phyloP scores from a whole-genome alignment of 1,284 basidiomycete species.

The Pyrrhoderma lamaoense region DNA sequence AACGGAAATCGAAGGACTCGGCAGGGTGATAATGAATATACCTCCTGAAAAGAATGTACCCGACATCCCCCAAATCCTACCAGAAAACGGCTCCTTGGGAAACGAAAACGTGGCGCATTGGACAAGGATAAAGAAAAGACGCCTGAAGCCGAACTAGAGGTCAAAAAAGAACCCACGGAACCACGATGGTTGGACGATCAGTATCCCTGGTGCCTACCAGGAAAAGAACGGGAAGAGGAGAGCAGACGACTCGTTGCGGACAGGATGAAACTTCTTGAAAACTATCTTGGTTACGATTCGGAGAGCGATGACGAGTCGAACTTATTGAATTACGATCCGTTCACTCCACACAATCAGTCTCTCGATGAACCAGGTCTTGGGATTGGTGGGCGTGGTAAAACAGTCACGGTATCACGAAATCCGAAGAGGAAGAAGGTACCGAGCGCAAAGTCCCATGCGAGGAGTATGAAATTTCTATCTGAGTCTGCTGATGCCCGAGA shows the following conservation, averaged over 20 bases:
- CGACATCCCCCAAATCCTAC: constrained; percentile 21
- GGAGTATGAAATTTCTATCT: constrained; percentile 39
- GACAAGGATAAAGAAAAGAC: neutral
- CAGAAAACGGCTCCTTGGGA: constrained; percentile 30
- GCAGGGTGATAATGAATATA: constrained; percentile 55
- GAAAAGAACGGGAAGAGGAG: constrained; percentile 43
- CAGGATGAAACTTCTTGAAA: constrained; percentile 31
- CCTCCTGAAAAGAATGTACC: constrained; percentile 23
- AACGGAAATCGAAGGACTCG: constrained; percentile 57
- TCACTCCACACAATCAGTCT: constrained; percentile 7
- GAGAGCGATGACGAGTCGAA: constrained; percentile 30
- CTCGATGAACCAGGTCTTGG: constrained; percentile 30
- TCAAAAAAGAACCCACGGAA: constrained; percentile 23
- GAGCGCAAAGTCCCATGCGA: constrained; percentile 1
- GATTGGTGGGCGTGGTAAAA: constrained; percentile 48
- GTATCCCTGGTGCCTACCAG: constrained; percentile 66
- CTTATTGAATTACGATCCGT: neutral
- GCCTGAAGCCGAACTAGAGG: constrained; percentile 17
- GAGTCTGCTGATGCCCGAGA: constrained; percentile 68
- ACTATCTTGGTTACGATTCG: constrained; percentile 31
- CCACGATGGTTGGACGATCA: constrained; percentile 71
- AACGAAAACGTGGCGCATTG: constrained; percentile 25
- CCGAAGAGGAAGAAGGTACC: neutral
- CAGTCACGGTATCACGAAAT: constrained; percentile 35
- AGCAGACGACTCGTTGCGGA: constrained; percentile 49